Evolutionary conservation across 2,329 filamentous ascomycete genomes (phyloP).

Genomic region (Metarhizium guizhouense): DNA sequence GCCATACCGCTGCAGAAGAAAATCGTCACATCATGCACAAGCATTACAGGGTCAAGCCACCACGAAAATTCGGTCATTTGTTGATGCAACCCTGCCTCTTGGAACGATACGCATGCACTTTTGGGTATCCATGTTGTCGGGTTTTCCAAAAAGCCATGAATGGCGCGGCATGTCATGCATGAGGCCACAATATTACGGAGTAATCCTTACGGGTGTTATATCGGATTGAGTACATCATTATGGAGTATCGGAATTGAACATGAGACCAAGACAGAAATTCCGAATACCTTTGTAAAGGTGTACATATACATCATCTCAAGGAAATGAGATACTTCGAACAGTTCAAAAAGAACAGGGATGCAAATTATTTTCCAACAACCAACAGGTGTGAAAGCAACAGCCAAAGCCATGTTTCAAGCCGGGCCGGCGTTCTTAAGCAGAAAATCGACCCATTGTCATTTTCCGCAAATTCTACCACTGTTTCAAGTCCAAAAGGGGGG

Average conservation of each 20-base stretch:
- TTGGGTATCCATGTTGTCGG: slow-evolving; percentile 9
- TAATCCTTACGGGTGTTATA: neutral
- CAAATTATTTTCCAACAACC: no score
- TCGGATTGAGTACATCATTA: neutral
- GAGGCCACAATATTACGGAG: slow-evolving; percentile 3
- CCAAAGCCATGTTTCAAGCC: neutral
- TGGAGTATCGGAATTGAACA: neutral
- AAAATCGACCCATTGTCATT: neutral
- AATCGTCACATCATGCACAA: neutral
- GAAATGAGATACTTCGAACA: neutral
- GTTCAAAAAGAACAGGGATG: neutral
- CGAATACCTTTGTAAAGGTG: neutral
- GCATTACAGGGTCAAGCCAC: neutral
- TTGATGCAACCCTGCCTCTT: slow-evolving; percentile 4
- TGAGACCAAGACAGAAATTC: neutral
- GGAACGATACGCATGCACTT: neutral
- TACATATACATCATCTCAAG: neutral
- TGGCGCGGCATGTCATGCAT: slow-evolving; percentile 13
- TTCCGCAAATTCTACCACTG: neutral
- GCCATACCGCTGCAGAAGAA: neutral
- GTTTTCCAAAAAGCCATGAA: slow-evolving; percentile 1
- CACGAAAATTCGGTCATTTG: neutral
- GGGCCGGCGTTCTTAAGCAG: neutral
- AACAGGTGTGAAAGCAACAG: neutral
- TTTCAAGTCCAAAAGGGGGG: neutral